Evolutionary conservation across 1,284 basidiomycete species (phyloP), one percentile per base, ranked within the genome.

Genomic region (Ustilago esculenta): DNA sequence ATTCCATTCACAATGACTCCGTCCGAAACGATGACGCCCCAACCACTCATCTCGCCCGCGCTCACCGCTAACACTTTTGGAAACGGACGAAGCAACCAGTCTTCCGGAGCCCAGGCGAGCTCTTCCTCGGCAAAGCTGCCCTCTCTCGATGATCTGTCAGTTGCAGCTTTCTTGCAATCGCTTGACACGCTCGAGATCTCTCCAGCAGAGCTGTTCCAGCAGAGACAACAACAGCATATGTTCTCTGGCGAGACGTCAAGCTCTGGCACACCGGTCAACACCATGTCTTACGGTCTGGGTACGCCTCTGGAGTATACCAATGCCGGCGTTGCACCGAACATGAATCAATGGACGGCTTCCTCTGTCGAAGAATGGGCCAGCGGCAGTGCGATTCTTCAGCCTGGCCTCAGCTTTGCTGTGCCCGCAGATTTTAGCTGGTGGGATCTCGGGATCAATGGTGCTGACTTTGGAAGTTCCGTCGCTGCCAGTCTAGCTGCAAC

Each of bases 381-480:
- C 17, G 65, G 61, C 44, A 70, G 69, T 33, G 73, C 75, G 2
- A 66, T 79, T 29, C 52, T 78, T 1, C 68, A 75, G 18, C 68
- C 71, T 10, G 72, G 63, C 15, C 52, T 81, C 9, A 72, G 67
- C 27, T 81, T 77, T 50, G 78, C 80, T 1, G 76, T 81, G 9
- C 80, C 80, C 0, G 73, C 76, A 2, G 80, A 81, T 27, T 71
- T 81, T 40, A 73, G 72, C 33, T 81, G 80, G 80, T 80, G 79
- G 73, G 73, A 81, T 53, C 55, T 75, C 9, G 73, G 71, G 11
- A 60, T 70, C 45, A 52, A 50, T 12, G 56, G 51, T 1, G 41
- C 43, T 18, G 59, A 65, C 43, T 30, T 40, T 17, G 47, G 42
- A 10, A 44, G 39, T 7, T 61, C 59, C 3, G 41, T 29, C 11